Percentiles rank a stretch among this genome's conserved stretches.
Conservation (phyloP, 495 filamentous ascomycete genomes). For the Echria macrotheca region DNA sequence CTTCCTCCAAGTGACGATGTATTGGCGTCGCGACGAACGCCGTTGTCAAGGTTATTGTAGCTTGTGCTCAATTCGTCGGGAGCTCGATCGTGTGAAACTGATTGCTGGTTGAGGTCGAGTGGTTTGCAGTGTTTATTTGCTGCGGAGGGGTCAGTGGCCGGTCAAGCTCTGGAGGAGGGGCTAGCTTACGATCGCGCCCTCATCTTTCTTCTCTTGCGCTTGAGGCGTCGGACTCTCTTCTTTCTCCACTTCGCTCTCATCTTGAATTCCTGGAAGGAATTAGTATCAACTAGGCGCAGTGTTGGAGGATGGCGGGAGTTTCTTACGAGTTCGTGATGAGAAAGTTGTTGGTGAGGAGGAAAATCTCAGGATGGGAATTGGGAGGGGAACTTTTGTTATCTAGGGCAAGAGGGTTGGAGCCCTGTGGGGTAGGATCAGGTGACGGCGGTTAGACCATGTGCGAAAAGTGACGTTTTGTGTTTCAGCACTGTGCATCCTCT, state of each 20-base stretch:
- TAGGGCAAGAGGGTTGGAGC: conserved; percentile 31
- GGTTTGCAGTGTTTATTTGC: conserved; percentile 62
- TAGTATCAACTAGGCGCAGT: conserved; percentile 6
- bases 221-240: conserved; percentile 96
- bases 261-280: conserved; percentile 43
- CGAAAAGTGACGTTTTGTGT: not conserved
- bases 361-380: conserved; percentile 22
- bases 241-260: conserved; percentile 99
- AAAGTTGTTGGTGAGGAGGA: conserved; percentile 25
- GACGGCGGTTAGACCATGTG: conserved; percentile 11
- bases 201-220: conserved; percentile 99
- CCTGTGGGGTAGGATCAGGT: conserved; percentile 33
- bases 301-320: not conserved
- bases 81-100: conserved; percentile 14
- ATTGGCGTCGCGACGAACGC: conserved; percentile 18
- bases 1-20: conserved; percentile 13
- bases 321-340: conserved; percentile 4
- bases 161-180: conserved; percentile 12
- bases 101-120: conserved; percentile 33
- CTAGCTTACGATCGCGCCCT: conserved; percentile 77
- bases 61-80: conserved; percentile 15
- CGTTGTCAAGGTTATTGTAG: conserved; percentile 7
- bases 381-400: conserved; percentile 25
- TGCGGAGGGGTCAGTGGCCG: conserved; percentile 35
- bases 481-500: not conserved